phyloP scores from a whole-genome alignment of 306 rosid species.

The Ziziphus jujuba region DNA sequence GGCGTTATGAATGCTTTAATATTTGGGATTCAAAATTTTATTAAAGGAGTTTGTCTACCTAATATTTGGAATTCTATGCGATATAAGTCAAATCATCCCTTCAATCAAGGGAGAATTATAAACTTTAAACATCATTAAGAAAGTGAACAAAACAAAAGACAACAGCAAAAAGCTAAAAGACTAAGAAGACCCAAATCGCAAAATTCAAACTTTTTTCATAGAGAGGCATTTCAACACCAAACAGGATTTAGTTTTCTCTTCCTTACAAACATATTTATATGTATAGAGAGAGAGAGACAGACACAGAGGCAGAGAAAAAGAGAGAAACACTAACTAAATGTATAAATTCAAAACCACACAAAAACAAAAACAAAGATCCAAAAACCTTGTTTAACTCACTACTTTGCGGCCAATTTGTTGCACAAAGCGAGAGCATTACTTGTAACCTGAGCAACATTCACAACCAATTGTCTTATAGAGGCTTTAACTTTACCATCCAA shows the following conservation, averaged over 20 bases:
- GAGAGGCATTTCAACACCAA: too few species aligned
- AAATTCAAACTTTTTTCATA: too few species aligned
- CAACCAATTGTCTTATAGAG: conserved; percentile 26
- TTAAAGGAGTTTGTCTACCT: too few species aligned
- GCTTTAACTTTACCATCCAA: conserved; percentile 39
- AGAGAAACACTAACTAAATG: background rate
- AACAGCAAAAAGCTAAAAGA: too few species aligned
- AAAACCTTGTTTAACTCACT: background rate
- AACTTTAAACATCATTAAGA: too few species aligned
- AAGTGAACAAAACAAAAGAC: too few species aligned
- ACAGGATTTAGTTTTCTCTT: too few species aligned
- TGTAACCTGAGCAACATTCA: conserved; percentile 36
- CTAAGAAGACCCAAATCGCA: too few species aligned
- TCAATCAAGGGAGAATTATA: conserved; percentile 24
- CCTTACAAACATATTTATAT: too few species aligned
- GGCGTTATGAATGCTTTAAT: background rate
- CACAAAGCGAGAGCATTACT: conserved; percentile 53
- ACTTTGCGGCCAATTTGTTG: conserved; percentile 34
- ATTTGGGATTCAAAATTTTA: too few species aligned
- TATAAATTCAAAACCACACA: background rate
- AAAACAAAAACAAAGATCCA: background rate
- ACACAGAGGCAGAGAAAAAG: background rate
- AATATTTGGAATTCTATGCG: background rate
- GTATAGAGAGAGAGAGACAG: too few species aligned
- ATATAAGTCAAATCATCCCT: background rate